A percentile compares a stretch with the other conserved stretches of the same genome.
These are phyloP conservation scores for Eimeria acervulina DNA, from an alignment of 169 alveolate species.

Conservation along the genomic window DNA sequence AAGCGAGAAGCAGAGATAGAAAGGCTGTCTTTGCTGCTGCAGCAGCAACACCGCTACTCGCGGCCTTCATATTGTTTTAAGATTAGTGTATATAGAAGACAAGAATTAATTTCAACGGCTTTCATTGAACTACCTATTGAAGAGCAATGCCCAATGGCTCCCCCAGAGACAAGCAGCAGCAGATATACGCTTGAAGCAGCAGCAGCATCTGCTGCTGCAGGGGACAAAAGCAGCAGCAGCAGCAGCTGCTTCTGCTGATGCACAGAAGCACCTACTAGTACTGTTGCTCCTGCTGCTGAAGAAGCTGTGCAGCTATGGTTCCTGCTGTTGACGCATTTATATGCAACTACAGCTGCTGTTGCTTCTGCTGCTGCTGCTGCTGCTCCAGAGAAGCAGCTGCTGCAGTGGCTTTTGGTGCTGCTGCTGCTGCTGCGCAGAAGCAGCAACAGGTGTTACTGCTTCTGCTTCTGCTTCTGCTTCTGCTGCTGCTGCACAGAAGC, in stretches of 20 bases:
- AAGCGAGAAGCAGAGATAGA: neutral
- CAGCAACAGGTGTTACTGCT: no score
- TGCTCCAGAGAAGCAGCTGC: no score
- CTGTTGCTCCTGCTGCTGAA: no score
- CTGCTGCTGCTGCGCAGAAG: neutral
- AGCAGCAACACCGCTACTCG: neutral
- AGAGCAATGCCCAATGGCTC: conserved; percentile 45
- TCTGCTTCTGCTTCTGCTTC: no score
- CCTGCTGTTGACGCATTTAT: neutral
- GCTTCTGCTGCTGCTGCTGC: no score
- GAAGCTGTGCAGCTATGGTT: neutral
- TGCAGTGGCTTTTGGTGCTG: neutral
- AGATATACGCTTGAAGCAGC: neutral
- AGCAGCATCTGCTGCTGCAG: neutral
- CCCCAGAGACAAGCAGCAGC: conserved; percentile 37
- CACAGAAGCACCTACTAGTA: no score
- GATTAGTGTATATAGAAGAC: neutral
- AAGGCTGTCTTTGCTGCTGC: neutral
- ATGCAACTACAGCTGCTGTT: no score
- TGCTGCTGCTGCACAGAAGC: no score
- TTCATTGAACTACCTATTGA: conserved; percentile 25
- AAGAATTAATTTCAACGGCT: neutral
- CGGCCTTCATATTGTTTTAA: neutral
- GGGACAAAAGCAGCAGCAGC: no score
- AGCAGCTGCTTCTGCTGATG: no score